Base-by-base conservation (phyloP, 2,329 filamentous ascomycete species). In the Phoma sp. region DNA sequence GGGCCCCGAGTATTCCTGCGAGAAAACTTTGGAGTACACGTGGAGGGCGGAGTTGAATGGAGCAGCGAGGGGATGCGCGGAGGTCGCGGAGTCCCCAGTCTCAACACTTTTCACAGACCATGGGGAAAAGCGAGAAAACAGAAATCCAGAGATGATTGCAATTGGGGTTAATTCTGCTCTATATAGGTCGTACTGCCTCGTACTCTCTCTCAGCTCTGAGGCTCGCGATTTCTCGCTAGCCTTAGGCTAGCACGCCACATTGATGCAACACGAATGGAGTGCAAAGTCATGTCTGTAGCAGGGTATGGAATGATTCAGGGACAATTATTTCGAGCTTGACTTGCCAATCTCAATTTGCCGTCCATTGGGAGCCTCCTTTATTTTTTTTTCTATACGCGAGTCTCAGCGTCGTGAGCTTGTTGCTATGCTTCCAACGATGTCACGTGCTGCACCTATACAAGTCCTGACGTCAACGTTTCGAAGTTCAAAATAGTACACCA, bases 31-130 rank as follows among this genome's bases (percentile, higher is more conserved):
- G 40, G 36, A 56, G 47, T 42, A 42, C 52, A 50, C 52, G 42
- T 50, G 47, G 47, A 47, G 52, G 36, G 42, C 25, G 47, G 52
- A 50, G 52, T 39, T 33, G 43, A n/a, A 37, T 40, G 40, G 52
- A 50, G 46, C 23, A 36, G 23, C 17, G n/a, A 28, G 36, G 36
- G 42, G 15, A 12, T 42, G 33, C 32, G 39, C 21, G 47, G 47
- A 50, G 39, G 43, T 14, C 50, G 50, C 43, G 51, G 51, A 54
- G 45, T 51, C 51, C 45, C 51, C 51, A 36, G 39, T 23, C 51
- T 49, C 45, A 49, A 49, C 51, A 54, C 15, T 49, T 54, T 53
- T 29, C 38, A 11, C 39, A 33, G 34, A 36, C n/a, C 51, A 43
- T 40, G 45, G 51, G 39, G 45, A 45, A 18, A 28, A 26, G 5